Evolutionary conservation across 1,284 basidiomycete genomes (phyloP).

Genomic region (Austropuccinia psidii): DNA sequence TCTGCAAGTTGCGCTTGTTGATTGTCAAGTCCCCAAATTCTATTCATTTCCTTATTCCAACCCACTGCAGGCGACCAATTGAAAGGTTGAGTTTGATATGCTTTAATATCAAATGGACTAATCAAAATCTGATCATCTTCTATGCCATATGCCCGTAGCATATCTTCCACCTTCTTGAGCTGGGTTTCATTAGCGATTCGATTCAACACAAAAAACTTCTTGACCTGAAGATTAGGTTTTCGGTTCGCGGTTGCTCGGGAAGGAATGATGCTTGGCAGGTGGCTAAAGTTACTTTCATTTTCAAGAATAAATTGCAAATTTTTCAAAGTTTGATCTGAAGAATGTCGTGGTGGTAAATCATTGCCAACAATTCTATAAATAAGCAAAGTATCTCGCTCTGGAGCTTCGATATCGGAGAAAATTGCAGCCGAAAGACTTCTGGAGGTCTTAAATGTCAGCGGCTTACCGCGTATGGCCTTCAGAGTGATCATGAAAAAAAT

Average conservation of each 20-base stretch:
- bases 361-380: slow-evolving; percentile 47
- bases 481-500: slow-evolving; percentile 3
- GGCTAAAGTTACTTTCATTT: slow-evolving; percentile 43
- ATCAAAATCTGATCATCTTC: slow-evolving; percentile 42
- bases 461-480: neutral
- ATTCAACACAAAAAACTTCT: slow-evolving; percentile 47
- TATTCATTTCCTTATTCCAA: slow-evolving; percentile 8
- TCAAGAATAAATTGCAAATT: slow-evolving; percentile 46
- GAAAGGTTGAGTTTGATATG: slow-evolving; percentile 39
- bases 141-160: slow-evolving; percentile 42
- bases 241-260: slow-evolving; percentile 38
- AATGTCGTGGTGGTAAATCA: slow-evolving; percentile 46
- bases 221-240: slow-evolving; percentile 38
- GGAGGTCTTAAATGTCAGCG: neutral
- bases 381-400: slow-evolving; percentile 44
- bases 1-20: slow-evolving; percentile 22
- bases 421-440: neutral
- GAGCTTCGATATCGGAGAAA: slow-evolving; percentile 11
- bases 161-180: slow-evolving; percentile 41
- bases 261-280: slow-evolving; percentile 39
- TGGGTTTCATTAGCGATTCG: slow-evolving; percentile 43
- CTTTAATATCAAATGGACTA: slow-evolving; percentile 44
- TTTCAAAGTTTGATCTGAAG: slow-evolving; percentile 44
- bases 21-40: slow-evolving; percentile 23
- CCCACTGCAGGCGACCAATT: neutral